Evolutionary conservation across 2,329 filamentous ascomycete species (phyloP), one percentile per base, ranked within the genome.

Genomic region (Sphaceloma murrayae): DNA sequence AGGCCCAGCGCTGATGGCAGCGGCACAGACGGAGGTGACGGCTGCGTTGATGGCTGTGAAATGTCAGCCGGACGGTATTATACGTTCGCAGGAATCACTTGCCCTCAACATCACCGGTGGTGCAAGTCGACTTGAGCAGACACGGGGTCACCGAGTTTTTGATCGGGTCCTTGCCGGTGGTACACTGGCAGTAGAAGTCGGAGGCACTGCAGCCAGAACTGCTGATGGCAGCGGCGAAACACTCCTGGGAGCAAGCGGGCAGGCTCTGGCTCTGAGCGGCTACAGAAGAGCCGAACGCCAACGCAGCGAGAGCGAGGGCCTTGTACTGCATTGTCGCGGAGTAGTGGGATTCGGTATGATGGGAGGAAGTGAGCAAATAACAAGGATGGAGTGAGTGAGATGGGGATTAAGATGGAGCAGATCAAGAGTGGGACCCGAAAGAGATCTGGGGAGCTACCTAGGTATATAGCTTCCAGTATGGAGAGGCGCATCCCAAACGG

Each of bases 141-240:
- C 67, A 70, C 2, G 50, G 49, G 3, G 60, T 55, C 66, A 63
- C 72, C 44, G 59, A 52, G 10, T 56, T 50, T 21, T 54, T 54
- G 51, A 69, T 63, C 24, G 51, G 53, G 16, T 56, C 47, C 11
- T 53, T 53, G 29, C 62, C 63, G 6, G 59, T 64, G 2, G 62
- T 71, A 63, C 73, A 76, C 53, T 72, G 70, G 65, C 74, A 77
- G 40, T 55, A 58, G 32, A 61, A 54, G 57, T 77, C 71, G 33
- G 59, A 63, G 46, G 66, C 47, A 10, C 47, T 51, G 57, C 73
- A 77, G 53, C 67, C 65, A 14, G 67, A 67, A n/a, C 59, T 56
- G 13, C 58, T 56, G 54, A 74, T 64, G 50, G 71, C 70, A 16
- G 60, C 54, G 34, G 59, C 54, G 53, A 75, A 62, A 62, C 73